These are phyloP conservation scores for Ulvella scutata DNA, from an alignment of 139 green algal species.

Conservation along the genomic window DNA sequence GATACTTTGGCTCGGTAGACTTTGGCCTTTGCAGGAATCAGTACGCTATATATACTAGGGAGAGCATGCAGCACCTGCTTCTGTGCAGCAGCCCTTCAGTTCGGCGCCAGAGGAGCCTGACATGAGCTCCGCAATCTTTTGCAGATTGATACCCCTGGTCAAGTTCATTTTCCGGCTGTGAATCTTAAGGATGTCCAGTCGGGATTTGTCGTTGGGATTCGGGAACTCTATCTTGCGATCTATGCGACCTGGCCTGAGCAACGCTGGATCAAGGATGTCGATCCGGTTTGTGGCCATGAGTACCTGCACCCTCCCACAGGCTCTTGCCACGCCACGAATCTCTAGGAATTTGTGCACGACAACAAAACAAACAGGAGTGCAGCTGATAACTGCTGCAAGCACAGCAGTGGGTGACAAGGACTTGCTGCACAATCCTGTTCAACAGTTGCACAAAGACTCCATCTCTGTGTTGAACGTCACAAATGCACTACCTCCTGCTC, in stretches of 20 bases:
- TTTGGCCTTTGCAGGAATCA: too few relatives aligned
- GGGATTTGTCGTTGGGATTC: slow-evolving; percentile 78
- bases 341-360: too few relatives aligned
- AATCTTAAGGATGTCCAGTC: slow-evolving; percentile 92
- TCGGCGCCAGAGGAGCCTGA: slow-evolving; percentile 74
- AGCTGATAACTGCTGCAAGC: too few relatives aligned
- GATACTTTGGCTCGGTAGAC: too few relatives aligned
- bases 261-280: slow-evolving; percentile 93
- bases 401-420: too few relatives aligned
- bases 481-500: too few relatives aligned
- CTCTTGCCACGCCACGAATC: too few relatives aligned
- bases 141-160: slow-evolving; percentile 88
- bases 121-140: slow-evolving; percentile 32
- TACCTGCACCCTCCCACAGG: slow-evolving; percentile 38
- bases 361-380: too few relatives aligned
- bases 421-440: too few relatives aligned
- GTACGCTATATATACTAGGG: too few relatives aligned
- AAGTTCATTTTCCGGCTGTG: slow-evolving; percentile 83
- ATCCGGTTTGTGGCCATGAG: slow-evolving; percentile 99
- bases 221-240: slow-evolving; percentile 99
- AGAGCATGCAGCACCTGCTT: slow-evolving; percentile 73
- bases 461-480: too few relatives aligned
- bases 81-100: slow-evolving; percentile 93
- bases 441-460: too few relatives aligned
- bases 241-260: slow-evolving; percentile 95